phyloP scores from a whole-genome alignment of 1,139 yeast species.

The Keqinozyma sinolaborantium region DNA sequence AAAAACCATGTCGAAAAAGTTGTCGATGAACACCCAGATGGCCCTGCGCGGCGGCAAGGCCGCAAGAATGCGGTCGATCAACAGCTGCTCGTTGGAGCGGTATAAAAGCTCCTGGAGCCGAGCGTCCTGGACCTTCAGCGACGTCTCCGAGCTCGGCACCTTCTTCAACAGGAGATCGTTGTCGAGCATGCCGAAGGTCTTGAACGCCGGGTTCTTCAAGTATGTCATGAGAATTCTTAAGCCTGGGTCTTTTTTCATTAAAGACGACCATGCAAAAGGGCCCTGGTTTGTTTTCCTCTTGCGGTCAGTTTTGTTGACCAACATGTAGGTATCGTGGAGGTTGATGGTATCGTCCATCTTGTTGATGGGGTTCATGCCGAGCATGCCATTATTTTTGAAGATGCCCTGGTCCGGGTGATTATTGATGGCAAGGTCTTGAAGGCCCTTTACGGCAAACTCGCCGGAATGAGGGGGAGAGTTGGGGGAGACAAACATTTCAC shows the following conservation, averaged over 20 bases:
- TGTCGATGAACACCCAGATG: conserved; percentile 40
- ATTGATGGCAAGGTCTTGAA: background rate
- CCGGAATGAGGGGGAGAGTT: background rate
- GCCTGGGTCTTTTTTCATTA: conserved; percentile 23
- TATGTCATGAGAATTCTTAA: conserved; percentile 8
- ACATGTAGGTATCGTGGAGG: conserved; percentile 21
- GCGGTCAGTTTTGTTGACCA: conserved; percentile 14
- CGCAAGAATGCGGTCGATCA: conserved; percentile 30
- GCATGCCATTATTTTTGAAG: background rate
- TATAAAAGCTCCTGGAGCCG: conserved; percentile 29
- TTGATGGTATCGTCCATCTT: conserved; percentile 14
- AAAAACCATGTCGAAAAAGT: conserved; percentile 42
- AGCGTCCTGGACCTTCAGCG: conserved; percentile 29
- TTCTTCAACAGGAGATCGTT: conserved; percentile 7
- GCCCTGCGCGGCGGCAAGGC: conserved; percentile 41
- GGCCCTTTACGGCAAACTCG: background rate
- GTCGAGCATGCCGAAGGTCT: conserved; percentile 10
- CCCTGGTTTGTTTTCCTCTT: conserved; percentile 22
- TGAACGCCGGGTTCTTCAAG: conserved; percentile 13
- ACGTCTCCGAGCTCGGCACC: conserved; percentile 18
- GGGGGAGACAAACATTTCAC: background rate
- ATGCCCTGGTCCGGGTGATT: background rate
- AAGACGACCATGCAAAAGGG: conserved; percentile 27
- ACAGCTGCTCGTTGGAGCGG: conserved; percentile 25
- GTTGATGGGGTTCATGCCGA: background rate